Evolutionary conservation across 495 filamentous ascomycete genomes (phyloP).

Genomic region (Lophiotrema nucula): DNA sequence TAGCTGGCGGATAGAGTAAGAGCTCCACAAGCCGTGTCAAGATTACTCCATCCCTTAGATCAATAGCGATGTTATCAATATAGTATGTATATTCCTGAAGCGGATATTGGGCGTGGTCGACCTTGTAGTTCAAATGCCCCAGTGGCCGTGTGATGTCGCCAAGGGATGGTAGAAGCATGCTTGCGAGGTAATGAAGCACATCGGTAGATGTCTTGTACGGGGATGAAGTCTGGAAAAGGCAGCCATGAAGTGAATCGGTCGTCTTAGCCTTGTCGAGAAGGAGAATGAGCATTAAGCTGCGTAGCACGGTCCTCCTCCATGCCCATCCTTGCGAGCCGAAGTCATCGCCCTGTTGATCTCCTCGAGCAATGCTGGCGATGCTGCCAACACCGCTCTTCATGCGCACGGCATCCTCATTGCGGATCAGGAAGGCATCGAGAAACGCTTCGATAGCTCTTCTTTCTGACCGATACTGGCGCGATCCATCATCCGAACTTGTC

Average conservation of each 20-base stretch:
- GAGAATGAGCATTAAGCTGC: constrained; percentile 61
- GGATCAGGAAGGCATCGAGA: constrained; percentile 58
- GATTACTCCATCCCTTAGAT: constrained; percentile 63
- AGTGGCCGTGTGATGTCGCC: constrained; percentile 58
- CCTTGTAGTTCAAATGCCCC: constrained; percentile 56
- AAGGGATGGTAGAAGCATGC: constrained; percentile 57
- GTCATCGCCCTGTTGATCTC: constrained; percentile 36
- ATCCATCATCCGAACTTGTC: constrained; percentile 26
- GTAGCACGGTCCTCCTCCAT: constrained; percentile 57
- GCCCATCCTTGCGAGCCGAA: constrained; percentile 45
- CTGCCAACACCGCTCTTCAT: constrained; percentile 30
- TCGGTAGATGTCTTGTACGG: constrained; percentile 56
- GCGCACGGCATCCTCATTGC: constrained; percentile 54
- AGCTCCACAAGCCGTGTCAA: constrained; percentile 61
- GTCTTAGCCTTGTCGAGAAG: constrained; percentile 58
- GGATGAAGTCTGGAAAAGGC: constrained; percentile 52
- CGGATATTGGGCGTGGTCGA: constrained; percentile 54
- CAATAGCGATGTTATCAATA: constrained; percentile 61
- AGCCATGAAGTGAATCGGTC: constrained; percentile 38
- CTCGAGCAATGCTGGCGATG: constrained; percentile 33
- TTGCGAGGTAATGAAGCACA: constrained; percentile 53
- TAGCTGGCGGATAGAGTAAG: constrained; percentile 49
- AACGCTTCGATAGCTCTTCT: constrained; percentile 52
- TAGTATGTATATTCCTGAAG: constrained; percentile 60
- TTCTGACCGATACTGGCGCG: constrained; percentile 34